phyloP scores from a whole-genome alignment of 225 moss, liverwort and hornwort genomes.

The Thuidium tamariscinum region DNA sequence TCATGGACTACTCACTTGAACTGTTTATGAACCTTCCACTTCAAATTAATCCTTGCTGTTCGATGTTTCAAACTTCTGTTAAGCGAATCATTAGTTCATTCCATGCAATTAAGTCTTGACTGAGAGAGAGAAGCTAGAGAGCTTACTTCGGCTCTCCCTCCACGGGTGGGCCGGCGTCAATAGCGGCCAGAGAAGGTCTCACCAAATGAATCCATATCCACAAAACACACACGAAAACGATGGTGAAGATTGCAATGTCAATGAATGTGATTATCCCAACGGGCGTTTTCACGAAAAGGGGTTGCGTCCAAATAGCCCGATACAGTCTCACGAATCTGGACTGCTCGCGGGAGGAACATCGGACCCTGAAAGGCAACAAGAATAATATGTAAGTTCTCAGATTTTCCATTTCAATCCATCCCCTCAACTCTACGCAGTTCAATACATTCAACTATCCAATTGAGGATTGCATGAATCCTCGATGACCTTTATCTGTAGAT shows the following conservation, averaged over 20 bases:
- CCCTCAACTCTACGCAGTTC: background rate
- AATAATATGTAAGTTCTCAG: background rate
- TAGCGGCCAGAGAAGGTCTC: background rate
- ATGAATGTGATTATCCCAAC: constrained; percentile 18
- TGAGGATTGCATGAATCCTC: background rate
- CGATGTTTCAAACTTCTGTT: too few species aligned
- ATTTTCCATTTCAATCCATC: background rate
- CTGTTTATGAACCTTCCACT: too few species aligned
- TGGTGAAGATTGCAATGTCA: constrained; percentile 2
- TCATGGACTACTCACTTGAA: background rate
- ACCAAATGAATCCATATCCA: constrained; percentile 4
- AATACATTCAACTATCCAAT: background rate
- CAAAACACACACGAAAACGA: background rate
- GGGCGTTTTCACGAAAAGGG: constrained; percentile 25
- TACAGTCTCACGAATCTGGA: constrained; percentile 5
- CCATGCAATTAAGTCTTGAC: background rate
- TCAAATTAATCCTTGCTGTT: background rate
- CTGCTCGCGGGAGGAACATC: background rate
- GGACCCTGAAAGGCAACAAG: background rate
- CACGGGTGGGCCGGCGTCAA: background rate
- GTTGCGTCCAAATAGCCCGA: constrained; percentile 35
- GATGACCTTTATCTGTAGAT: background rate
- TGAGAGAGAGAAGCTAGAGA: background rate
- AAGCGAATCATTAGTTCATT: background rate
- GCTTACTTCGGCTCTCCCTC: constrained; percentile 18